phyloP scores from a whole-genome alignment of 768 basidiomycete species.

The Lactarius hatsudake region DNA sequence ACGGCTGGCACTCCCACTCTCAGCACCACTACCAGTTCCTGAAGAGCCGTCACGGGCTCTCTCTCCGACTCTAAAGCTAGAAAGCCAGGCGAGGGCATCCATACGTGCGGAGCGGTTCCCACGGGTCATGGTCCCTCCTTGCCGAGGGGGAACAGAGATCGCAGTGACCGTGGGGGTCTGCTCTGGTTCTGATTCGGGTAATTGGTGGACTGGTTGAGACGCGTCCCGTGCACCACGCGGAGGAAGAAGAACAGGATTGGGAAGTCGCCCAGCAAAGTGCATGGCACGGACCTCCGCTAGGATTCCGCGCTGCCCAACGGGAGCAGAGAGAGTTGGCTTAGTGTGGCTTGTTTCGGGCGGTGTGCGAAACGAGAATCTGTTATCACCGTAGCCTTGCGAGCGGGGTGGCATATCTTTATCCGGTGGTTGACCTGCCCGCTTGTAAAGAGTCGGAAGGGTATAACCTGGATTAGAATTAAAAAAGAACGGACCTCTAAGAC shows the following conservation, averaged over 20 bases:
- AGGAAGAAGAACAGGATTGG: conserved; percentile 32
- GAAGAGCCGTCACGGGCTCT: conserved; percentile 51
- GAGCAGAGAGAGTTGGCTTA: conserved; percentile 51
- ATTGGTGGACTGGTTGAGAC: conserved; percentile 8
- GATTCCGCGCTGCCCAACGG: conserved; percentile 63
- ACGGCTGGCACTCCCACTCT: conserved; percentile 47
- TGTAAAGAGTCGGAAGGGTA: neutral
- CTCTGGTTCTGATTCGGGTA: conserved; percentile 25
- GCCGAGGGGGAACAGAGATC: conserved; percentile 22
- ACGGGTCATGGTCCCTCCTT: conserved; percentile 44
- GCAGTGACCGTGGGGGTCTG: conserved; percentile 27
- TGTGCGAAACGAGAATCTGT: conserved; percentile 52
- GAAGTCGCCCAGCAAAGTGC: conserved; percentile 33
- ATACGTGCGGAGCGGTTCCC: conserved; percentile 50
- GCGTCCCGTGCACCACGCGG: conserved; percentile 7
- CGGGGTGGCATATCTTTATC: conserved; percentile 20
- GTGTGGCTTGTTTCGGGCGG: conserved; percentile 40
- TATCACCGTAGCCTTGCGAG: conserved; percentile 27
- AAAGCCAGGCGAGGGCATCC: conserved; percentile 70
- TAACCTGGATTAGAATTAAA: neutral
- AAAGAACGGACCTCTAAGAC: conserved; percentile 56
- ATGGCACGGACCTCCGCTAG: conserved; percentile 68
- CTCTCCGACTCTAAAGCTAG: conserved; percentile 65
- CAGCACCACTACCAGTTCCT: conserved; percentile 48
- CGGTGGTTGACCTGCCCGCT: conserved; percentile 33